A percentile compares a stretch with the other conserved stretches of the same genome.
Conservation (phyloP, 345 rosid genomes). For the Acer negundo region DNA sequence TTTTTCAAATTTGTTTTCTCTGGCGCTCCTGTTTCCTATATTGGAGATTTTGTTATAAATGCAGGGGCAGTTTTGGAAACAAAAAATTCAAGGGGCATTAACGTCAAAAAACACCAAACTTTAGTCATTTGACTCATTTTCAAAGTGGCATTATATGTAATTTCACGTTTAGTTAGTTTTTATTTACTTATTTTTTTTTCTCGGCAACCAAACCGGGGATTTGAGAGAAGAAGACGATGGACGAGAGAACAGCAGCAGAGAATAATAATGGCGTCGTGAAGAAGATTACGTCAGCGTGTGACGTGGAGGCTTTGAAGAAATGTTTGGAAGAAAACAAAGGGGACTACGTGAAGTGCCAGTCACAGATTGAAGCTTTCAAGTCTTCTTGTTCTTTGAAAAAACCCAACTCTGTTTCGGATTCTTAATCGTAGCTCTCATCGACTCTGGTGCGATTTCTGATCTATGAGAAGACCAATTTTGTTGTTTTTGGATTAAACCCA, state of each 20-base stretch:
- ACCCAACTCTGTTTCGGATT: slow-evolving; percentile 29
- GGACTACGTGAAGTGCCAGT: slow-evolving; percentile 63
- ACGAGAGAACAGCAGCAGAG: slow-evolving; percentile 26
- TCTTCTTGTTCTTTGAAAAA: slow-evolving; percentile 68
- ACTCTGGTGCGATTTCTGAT: not conserved
- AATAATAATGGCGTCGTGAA: slow-evolving; percentile 27
- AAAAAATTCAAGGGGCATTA: not conserved
- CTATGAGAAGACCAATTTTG: not conserved
- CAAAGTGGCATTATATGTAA: not conserved
- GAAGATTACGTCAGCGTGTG: slow-evolving; percentile 65
- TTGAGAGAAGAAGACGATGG: slow-evolving; percentile 23
- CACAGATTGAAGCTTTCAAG: slow-evolving; percentile 79
- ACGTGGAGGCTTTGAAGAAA: slow-evolving; percentile 84
- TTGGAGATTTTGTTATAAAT: not conserved
- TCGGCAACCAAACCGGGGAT: slow-evolving; percentile 5
- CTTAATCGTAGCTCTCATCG: not conserved
- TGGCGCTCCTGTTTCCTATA: slow-evolving; percentile 23
- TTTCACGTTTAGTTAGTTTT: no score
- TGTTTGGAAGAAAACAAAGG: slow-evolving; percentile 88
- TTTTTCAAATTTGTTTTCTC: slow-evolving; percentile 11
- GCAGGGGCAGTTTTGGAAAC: not conserved
- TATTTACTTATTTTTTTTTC: not conserved
- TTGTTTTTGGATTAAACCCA: not conserved
- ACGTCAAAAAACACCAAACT: not conserved
- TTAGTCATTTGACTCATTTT: no score